Percentiles rank a stretch among this genome's conserved stretches.
phyloP scores from a whole-genome alignment of 306 rosid species.

The Acacia melanoxylon region DNA sequence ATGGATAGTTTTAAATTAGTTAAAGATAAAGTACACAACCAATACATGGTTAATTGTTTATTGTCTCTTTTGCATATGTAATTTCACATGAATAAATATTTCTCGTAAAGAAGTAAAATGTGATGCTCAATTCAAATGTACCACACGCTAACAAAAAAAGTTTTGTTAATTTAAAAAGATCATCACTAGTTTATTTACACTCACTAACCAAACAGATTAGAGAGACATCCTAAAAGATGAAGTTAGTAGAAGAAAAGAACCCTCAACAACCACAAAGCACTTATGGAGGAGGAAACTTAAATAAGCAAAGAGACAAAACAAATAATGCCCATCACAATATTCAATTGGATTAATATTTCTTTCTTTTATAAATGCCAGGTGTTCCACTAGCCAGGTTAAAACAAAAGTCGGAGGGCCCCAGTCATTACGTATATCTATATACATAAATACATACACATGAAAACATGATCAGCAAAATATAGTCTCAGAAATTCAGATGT shows the following conservation, averaged over 20 bases:
- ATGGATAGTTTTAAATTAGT: neutral
- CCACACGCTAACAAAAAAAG: neutral
- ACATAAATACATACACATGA: neutral
- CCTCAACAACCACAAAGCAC: constrained; percentile 48
- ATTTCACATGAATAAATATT: neutral
- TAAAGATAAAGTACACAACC: neutral
- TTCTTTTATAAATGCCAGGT: constrained; percentile 6
- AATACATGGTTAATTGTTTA: neutral
- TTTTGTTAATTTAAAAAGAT: neutral
- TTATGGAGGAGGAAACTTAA: constrained; percentile 6
- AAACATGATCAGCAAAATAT: neutral
- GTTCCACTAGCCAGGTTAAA: constrained; percentile 15
- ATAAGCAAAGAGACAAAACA: neutral
- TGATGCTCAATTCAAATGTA: neutral
- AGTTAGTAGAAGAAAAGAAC: neutral
- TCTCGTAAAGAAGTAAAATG: neutral
- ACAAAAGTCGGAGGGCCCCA: constrained; percentile 24
- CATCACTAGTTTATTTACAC: neutral
- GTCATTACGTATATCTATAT: neutral
- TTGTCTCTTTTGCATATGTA: neutral
- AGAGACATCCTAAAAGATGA: neutral
- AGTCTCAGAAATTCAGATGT: too few species aligned
- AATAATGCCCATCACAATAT: neutral
- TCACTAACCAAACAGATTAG: neutral
- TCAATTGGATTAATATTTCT: neutral